phyloP scores from a whole-genome alignment of 73 alveolate species.

The Tetrahymena borealis region DNA sequence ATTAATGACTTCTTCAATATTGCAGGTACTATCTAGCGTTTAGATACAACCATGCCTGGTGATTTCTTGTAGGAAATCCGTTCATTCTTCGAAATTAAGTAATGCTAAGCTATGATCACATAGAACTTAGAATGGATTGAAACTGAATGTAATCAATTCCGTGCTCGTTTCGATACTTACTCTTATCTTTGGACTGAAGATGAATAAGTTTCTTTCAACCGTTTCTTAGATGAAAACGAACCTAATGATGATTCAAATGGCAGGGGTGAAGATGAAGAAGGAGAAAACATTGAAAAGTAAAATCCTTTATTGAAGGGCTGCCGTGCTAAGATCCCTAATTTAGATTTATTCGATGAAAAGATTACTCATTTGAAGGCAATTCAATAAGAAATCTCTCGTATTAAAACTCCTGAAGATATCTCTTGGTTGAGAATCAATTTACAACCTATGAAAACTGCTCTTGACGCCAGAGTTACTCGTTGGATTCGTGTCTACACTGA shows the following conservation, averaged over 20 bases:
- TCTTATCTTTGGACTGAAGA: slow-evolving; percentile 95
- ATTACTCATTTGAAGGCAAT: slow-evolving; percentile 81
- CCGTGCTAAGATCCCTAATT: slow-evolving; percentile 80
- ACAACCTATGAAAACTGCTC: slow-evolving; percentile 79
- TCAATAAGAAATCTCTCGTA: slow-evolving; percentile 76
- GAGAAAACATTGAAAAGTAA: slow-evolving; percentile 68
- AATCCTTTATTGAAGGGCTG: slow-evolving; percentile 85
- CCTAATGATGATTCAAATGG: slow-evolving; percentile 59
- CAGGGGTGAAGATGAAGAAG: slow-evolving; percentile 82
- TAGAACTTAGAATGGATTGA: slow-evolving; percentile 63
- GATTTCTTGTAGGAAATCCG: slow-evolving; percentile 95
- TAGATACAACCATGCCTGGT: slow-evolving; percentile 84
- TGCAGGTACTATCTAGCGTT: slow-evolving; percentile 83
- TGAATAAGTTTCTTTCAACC: slow-evolving; percentile 78
- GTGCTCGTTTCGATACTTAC: slow-evolving; percentile 71
- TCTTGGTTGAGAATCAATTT: slow-evolving; percentile 95
- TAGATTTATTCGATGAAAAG: slow-evolving; percentile 90
- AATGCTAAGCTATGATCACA: slow-evolving; percentile 47
- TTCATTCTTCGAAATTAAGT: slow-evolving; percentile 82
- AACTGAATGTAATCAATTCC: slow-evolving; percentile 71
- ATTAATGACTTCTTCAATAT: slow-evolving; percentile 81
- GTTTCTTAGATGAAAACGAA: slow-evolving; percentile 79
- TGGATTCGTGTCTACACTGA: slow-evolving; percentile 89
- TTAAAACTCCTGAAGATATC: slow-evolving; percentile 81
- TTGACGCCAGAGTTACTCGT: slow-evolving; percentile 69